Evolutionary conservation across 2,329 filamentous ascomycete species (phyloP).

Genomic region (Ophiostoma sp.): DNA sequence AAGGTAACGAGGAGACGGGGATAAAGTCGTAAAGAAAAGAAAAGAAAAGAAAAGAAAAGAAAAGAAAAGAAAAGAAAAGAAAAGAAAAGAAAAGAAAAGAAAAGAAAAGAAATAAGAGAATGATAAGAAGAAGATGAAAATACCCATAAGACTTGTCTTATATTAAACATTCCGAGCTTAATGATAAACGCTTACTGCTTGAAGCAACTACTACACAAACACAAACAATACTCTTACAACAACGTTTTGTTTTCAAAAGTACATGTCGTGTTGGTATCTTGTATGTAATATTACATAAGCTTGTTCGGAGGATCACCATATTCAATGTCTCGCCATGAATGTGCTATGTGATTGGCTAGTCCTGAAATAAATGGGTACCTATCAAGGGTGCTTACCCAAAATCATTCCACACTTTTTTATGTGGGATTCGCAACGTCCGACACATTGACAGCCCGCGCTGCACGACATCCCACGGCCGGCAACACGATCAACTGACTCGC

Average conservation of each 20-base stretch:
- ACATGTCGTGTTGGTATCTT: no score
- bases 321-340: constrained; percentile 7
- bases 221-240: no score
- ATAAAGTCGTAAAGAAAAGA: background rate
- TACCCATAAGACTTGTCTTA: background rate
- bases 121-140: background rate
- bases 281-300: background rate
- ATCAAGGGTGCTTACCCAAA: constrained; percentile 6
- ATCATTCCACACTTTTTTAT: constrained; percentile 21
- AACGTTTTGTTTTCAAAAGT: no score
- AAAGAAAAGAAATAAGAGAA: background rate
- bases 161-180: no score
- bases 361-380: constrained; percentile 9
- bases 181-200: no score
- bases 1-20: background rate
- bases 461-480: constrained; percentile 5
- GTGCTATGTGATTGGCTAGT: constrained; percentile 17
- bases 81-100: no score
- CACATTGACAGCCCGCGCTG: constrained; percentile 5
- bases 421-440: background rate
- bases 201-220: no score
- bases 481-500: background rate
- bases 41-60: background rate
- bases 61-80: background rate
- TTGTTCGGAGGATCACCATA: no score